Conservation (phyloP, 306 rosid genomes). For the Acacia melanoxylon region DNA sequence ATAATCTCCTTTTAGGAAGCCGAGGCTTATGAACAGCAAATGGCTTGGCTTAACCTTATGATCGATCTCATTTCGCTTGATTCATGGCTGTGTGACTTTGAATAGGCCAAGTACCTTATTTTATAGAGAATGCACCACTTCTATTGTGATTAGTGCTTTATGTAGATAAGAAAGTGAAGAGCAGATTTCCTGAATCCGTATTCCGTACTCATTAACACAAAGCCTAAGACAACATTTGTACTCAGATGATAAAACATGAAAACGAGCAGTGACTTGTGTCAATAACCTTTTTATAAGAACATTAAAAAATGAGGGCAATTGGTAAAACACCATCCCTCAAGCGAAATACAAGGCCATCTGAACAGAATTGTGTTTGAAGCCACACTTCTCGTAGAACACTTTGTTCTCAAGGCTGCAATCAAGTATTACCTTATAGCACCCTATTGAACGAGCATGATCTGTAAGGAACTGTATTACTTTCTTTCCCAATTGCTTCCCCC, state of each 20-base stretch:
- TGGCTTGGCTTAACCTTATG: neutral
- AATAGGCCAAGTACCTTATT: neutral
- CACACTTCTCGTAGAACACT: slow-evolving; percentile 62
- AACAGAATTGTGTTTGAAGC: slow-evolving; percentile 47
- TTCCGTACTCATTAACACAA: neutral
- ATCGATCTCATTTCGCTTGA: too few species aligned
- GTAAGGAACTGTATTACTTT: slow-evolving; percentile 55
- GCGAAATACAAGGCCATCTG: slow-evolving; percentile 63
- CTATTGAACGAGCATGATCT: slow-evolving; percentile 59
- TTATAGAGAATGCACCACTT: neutral
- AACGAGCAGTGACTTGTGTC: neutral
- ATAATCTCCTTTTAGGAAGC: neutral
- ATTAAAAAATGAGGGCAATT: neutral
- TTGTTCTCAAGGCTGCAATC: slow-evolving; percentile 58
- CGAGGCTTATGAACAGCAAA: neutral
- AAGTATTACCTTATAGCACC: slow-evolving; percentile 87
- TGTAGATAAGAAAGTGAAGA: neutral
- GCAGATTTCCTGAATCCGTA: neutral
- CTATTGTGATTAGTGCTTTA: neutral
- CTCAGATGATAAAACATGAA: neutral
- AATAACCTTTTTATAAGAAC: neutral
- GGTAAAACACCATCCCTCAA: slow-evolving; percentile 19
- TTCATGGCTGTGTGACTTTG: neutral
- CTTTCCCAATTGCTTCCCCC: slow-evolving; percentile 62
- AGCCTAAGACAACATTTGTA: neutral